Percentiles rank a stretch among this genome's conserved stretches.
These are phyloP conservation scores for Crithidia thermophila DNA, from an alignment of 208 protist species.

Conservation along the genomic window DNA sequence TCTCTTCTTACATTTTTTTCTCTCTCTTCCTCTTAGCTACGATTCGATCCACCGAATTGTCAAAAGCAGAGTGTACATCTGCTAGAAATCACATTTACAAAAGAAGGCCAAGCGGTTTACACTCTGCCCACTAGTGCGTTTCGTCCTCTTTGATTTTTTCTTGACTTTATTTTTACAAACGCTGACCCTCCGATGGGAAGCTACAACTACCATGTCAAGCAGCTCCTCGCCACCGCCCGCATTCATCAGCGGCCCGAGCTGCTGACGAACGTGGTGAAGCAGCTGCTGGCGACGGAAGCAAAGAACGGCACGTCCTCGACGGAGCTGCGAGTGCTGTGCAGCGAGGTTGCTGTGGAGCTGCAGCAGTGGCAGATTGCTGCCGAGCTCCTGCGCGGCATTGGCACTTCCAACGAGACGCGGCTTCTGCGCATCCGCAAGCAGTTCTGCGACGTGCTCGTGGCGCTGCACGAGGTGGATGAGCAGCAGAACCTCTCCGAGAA, in stretches of 20 bases:
- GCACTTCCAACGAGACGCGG: slow-evolving; percentile 34
- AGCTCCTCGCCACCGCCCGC: slow-evolving; percentile 27
- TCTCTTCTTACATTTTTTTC: slow-evolving; percentile 17
- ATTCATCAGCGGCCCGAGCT: slow-evolving; percentile 26
- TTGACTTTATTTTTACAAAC: background rate
- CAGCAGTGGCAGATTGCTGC: slow-evolving; percentile 62
- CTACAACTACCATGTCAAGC: slow-evolving; percentile 29
- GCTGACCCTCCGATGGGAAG: slow-evolving; percentile 6
- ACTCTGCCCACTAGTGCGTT: too few relatives aligned
- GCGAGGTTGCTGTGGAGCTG: slow-evolving; percentile 71
- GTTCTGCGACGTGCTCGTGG: slow-evolving; percentile 71
- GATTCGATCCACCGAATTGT: too few relatives aligned
- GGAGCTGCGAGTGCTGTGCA: slow-evolving; percentile 75
- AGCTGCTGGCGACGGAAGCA: slow-evolving; percentile 22
- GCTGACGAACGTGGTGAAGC: slow-evolving; percentile 20
- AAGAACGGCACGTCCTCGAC: slow-evolving; percentile 16
- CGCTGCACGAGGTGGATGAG: slow-evolving; percentile 40
- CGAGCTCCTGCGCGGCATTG: slow-evolving; percentile 33
- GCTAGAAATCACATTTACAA: too few relatives aligned
- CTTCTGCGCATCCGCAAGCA: slow-evolving; percentile 52
- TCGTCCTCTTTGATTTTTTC: slow-evolving; percentile 7
- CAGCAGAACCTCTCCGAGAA: slow-evolving; percentile 28
- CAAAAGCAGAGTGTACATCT: too few relatives aligned
- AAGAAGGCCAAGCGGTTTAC: too few relatives aligned
- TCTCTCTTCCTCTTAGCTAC: too few relatives aligned